These are phyloP conservation scores for Saraca asoca DNA, from an alignment of 331 rosid genomes.

Conservation along the genomic window DNA sequence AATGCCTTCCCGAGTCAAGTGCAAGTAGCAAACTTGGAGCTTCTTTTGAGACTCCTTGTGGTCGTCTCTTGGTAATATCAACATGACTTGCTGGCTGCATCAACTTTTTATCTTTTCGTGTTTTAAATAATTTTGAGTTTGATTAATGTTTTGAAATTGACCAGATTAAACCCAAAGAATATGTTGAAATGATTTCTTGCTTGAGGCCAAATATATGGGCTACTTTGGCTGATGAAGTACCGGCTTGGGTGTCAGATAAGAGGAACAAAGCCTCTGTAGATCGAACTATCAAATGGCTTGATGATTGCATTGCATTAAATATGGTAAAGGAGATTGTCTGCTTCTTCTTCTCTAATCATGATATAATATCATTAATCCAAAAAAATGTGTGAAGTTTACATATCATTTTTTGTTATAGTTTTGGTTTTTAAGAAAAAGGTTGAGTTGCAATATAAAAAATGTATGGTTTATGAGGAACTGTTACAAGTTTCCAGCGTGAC, in stretches of 20 bases:
- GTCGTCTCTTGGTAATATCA: slow-evolving; percentile 71
- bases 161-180: slow-evolving; percentile 81
- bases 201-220: slow-evolving; percentile 83
- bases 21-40: slow-evolving; percentile 68
- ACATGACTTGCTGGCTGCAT: slow-evolving; percentile 22
- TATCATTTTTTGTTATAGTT: background rate
- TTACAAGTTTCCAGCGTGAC: background rate
- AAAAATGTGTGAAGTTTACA: background rate
- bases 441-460: slow-evolving; percentile 1
- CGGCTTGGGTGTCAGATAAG: slow-evolving; percentile 81
- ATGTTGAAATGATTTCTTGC: slow-evolving; percentile 68
- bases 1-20: slow-evolving; percentile 67
- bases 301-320: slow-evolving; percentile 70
- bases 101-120: slow-evolving; percentile 1
- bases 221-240: slow-evolving; percentile 93
- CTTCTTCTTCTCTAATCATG: slow-evolving; percentile 24
- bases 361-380: slow-evolving; percentile 6
- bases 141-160: slow-evolving; percentile 33
- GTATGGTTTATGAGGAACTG: background rate
- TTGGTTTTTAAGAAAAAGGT: background rate
- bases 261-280: slow-evolving; percentile 85
- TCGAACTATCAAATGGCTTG: slow-evolving; percentile 91
- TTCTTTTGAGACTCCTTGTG: slow-evolving; percentile 87
- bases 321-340: slow-evolving; percentile 44
- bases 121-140: slow-evolving; percentile 9